Percentiles rank a stretch among this genome's conserved stretches.
These are phyloP conservation scores for Fonsecaea pedrosoi DNA, from an alignment of 2,329 filamentous ascomycete species.

Conservation along the genomic window DNA sequence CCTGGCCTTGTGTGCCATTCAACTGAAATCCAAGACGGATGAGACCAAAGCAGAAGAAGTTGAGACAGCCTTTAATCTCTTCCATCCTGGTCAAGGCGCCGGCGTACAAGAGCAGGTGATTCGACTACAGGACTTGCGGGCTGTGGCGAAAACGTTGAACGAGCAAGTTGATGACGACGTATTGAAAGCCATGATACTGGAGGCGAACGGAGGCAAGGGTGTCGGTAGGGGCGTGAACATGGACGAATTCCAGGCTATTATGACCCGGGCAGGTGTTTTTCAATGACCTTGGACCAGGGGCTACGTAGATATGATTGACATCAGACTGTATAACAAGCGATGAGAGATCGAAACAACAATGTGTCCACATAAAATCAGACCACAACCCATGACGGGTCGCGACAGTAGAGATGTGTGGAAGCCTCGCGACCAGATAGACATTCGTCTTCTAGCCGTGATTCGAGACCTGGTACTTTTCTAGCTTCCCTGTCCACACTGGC, in stretches of 20 bases:
- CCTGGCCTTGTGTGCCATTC: constrained; percentile 84
- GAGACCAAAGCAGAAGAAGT: constrained; percentile 68
- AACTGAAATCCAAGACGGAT: constrained; percentile 68
- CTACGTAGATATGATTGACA: background rate
- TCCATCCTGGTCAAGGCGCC: constrained; percentile 62
- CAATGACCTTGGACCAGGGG: constrained; percentile 56
- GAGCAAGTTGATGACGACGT: constrained; percentile 84
- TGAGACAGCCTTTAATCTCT: constrained; percentile 80
- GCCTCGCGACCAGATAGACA: constrained; percentile 29
- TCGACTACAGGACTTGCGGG: constrained; percentile 76
- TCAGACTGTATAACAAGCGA: background rate
- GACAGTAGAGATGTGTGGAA: constrained; percentile 37
- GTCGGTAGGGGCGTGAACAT: constrained; percentile 73
- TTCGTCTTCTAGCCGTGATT: constrained; percentile 22
- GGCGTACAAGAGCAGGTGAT: constrained; percentile 65
- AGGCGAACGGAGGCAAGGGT: constrained; percentile 84
- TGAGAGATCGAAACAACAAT: constrained; percentile 11
- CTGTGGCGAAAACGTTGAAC: constrained; percentile 80
- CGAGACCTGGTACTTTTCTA: constrained; percentile 56
- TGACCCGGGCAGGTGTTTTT: constrained; percentile 84
- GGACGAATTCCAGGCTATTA: constrained; percentile 84
- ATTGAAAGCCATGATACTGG: constrained; percentile 90
- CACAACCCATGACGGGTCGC: constrained; percentile 13
- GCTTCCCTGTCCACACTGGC: constrained; percentile 75
- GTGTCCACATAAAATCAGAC: constrained; percentile 36